Percentiles rank a stretch among this genome's conserved stretches.
These are phyloP conservation scores for Lecanicillium sp. DNA, from an alignment of 2,329 filamentous ascomycete species.

Conservation along the genomic window DNA sequence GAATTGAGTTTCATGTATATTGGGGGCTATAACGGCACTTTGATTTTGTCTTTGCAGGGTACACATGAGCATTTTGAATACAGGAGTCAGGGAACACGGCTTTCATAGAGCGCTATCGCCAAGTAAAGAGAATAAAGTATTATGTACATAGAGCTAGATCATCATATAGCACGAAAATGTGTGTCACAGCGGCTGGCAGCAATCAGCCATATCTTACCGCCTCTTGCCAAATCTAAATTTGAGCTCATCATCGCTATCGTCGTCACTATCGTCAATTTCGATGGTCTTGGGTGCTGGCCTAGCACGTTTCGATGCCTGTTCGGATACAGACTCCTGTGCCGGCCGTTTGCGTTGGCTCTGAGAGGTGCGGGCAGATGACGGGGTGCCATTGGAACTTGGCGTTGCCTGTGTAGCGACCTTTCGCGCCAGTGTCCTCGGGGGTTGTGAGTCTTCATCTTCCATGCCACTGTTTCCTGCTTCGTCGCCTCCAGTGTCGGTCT, in stretches of 20 bases:
- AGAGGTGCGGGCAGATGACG: slow-evolving; percentile 12
- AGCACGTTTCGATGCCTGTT: slow-evolving; percentile 19
- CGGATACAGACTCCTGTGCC: slow-evolving; percentile 18
- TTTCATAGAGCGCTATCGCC: too few species aligned
- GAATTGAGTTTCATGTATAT: not conserved
- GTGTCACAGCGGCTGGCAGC: slow-evolving; percentile 3
- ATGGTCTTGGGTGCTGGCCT: slow-evolving; percentile 21
- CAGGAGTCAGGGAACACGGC: too few species aligned
- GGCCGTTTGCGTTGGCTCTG: slow-evolving; percentile 25
- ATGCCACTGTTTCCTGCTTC: slow-evolving; percentile 13
- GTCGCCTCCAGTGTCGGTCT: slow-evolving; percentile 13
- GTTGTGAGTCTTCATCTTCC: slow-evolving; percentile 8
- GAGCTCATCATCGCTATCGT: slow-evolving; percentile 48
- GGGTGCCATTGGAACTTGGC: slow-evolving; percentile 5
- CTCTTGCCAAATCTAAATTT: slow-evolving; percentile 49
- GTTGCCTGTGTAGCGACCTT: slow-evolving; percentile 1
- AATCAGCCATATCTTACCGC: slow-evolving; percentile 22
- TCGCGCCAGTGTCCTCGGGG: slow-evolving; percentile 3
- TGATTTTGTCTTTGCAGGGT: too few species aligned
- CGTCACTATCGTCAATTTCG: slow-evolving; percentile 30
- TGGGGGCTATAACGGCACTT: not conserved
- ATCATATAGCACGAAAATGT: not conserved
- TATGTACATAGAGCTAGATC: not conserved
- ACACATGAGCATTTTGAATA: too few species aligned
- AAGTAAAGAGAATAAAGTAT: too few species aligned